Base-by-base conservation (phyloP, 2,329 filamentous ascomycete species). In the Botrytis tulipae region DNA sequence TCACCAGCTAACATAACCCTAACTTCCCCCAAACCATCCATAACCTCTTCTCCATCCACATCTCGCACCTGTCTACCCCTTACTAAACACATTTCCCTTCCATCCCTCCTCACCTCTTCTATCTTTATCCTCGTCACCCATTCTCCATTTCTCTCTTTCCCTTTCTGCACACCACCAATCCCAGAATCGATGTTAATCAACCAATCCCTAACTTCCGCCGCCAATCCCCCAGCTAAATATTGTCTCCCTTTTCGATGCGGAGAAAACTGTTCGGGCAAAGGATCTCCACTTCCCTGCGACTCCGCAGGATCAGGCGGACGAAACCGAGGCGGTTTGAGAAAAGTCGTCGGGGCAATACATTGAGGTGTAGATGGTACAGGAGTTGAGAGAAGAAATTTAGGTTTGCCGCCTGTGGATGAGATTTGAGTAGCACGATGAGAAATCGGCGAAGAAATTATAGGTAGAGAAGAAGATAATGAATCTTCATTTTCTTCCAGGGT, bases 201-300 rank as follows among this genome's bases (percentile, higher is more conserved):
- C 86, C 86, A 88, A 25, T 82, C 80, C 67, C 86, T 83, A 44
- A 87, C 78, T 66, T 83, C 84, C 1, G 83, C 82, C 4, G 87
- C 87, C 71, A 87, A 80, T 2, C 87, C 87, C 5, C 83, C 82
- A 1, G 83, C 80, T 0, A 87, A 63, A 75, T 86, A 88, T 76
- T 85, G 85, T 75, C 86, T 83, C 0, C 83, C 84, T 74, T 84
- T 84, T 40, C 86, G 82, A 65, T 85, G 84, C 1, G 87, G 87
- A 0, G 86, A 88, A 79, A 89, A 89, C 57, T 84, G 82, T 59
- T 87, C 85, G 0, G 87, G 86, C 0, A 86, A 80, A 0, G 85
- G 85, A 66, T 81, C 79, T 14, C 25, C 14, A 35, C 74, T 70
- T 20, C 73, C 60, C 48, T 76, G 74, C 14, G 67, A 35, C n/a